phyloP scores from a whole-genome alignment of 305 asterid genomes.

The Fraxinus latifolia region DNA sequence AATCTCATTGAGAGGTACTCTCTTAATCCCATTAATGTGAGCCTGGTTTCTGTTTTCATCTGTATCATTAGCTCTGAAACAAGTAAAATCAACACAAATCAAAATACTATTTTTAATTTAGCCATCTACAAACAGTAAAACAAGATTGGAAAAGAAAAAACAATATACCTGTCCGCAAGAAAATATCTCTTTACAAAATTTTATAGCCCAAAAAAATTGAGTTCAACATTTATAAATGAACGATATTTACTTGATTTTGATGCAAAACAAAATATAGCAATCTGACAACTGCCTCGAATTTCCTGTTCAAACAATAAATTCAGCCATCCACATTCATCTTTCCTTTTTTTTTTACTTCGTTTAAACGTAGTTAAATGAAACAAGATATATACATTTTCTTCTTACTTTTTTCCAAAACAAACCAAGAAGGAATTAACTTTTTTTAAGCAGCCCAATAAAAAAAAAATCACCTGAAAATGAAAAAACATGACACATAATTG shows the following conservation, averaged over 20 bases:
- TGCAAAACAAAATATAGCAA: neutral
- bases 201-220: neutral
- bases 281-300: neutral
- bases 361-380: neutral
- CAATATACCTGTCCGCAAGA: neutral
- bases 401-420: neutral
- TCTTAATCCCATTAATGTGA: slow-evolving; percentile 32
- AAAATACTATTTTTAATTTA: slow-evolving; percentile 7
- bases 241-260: neutral
- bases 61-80: slow-evolving; percentile 39
- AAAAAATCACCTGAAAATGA: neutral
- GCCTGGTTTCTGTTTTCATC: slow-evolving; percentile 28
- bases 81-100: slow-evolving; percentile 15
- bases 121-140: slow-evolving; percentile 18
- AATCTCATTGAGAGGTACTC: slow-evolving; percentile 57
- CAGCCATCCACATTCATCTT: neutral
- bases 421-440: neutral
- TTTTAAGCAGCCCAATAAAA: neutral
- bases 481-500: neutral
- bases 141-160: neutral
- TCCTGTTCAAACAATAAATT: neutral
- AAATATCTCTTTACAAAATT: neutral
- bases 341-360: neutral
- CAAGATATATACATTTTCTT: neutral
- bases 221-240: neutral